Conservation (phyloP, 768 basidiomycete genomes). For the Coprinopsis cinerea region DNA sequence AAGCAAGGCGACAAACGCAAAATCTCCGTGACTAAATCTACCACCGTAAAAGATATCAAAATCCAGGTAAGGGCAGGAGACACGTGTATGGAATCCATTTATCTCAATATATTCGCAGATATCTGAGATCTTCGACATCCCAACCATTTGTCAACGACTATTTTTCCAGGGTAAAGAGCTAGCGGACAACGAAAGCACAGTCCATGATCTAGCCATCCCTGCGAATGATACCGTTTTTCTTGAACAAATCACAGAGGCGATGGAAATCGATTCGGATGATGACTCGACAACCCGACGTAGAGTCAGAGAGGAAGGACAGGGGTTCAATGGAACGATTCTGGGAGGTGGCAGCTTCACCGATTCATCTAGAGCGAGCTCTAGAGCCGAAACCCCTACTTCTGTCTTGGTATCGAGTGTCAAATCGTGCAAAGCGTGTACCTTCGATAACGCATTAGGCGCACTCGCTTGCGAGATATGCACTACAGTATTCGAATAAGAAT, state of each 20-base stretch:
- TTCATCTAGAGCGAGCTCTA: conserved; percentile 21
- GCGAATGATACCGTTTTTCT: conserved; percentile 64
- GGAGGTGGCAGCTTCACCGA: conserved; percentile 30
- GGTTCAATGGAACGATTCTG: conserved; percentile 74
- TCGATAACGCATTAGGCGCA: conserved; percentile 40
- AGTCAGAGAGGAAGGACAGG: conserved; percentile 53
- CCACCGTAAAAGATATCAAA: conserved; percentile 76
- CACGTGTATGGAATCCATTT: not conserved
- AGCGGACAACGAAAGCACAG: conserved; percentile 51
- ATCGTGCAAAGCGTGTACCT: conserved; percentile 55
- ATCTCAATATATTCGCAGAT: conserved; percentile 35
- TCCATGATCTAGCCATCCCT: conserved; percentile 46
- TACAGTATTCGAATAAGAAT: conserved; percentile 31
- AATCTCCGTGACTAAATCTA: conserved; percentile 55
- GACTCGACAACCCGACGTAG: conserved; percentile 32
- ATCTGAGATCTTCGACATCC: conserved; percentile 55
- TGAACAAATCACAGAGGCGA: conserved; percentile 54
- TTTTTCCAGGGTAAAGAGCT: conserved; percentile 60
- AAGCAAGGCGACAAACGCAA: conserved; percentile 44
- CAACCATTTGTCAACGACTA: conserved; percentile 72
- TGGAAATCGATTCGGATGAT: conserved; percentile 47
- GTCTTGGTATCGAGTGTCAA: conserved; percentile 23
- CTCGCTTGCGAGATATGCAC: conserved; percentile 43
- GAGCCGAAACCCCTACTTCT: conserved; percentile 18
- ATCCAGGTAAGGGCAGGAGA: conserved; percentile 43